Conservation (phyloP, 2,329 filamentous ascomycete genomes). For the Cercospora sojina region DNA sequence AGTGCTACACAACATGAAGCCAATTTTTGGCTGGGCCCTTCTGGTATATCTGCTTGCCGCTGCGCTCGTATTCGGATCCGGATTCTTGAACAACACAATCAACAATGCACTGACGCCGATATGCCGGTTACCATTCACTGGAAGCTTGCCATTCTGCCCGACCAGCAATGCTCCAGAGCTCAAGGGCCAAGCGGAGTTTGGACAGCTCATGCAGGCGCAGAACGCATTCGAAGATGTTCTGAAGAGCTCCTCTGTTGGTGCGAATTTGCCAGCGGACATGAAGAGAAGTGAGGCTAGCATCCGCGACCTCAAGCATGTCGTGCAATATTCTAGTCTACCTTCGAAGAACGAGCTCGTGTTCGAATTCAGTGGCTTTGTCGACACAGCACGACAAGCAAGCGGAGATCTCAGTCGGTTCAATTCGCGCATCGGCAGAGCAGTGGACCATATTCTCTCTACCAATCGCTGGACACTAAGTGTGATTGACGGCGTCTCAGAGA, state of each 20-base stretch:
- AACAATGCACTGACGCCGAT: constrained; percentile 64
- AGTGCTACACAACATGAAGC: constrained; percentile 62
- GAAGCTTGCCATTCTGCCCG: constrained; percentile 64
- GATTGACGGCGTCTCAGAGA: constrained; percentile 59
- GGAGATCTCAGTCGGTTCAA: constrained; percentile 73
- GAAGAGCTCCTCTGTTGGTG: constrained; percentile 63
- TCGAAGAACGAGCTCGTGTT: constrained; percentile 68
- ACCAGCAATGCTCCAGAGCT: constrained; percentile 21
- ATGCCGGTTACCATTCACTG: constrained; percentile 66
- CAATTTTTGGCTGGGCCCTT: constrained; percentile 61
- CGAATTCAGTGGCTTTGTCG: constrained; percentile 75
- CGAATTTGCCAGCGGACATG: constrained; percentile 73
- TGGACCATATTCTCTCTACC: constrained; percentile 72
- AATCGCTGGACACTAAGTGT: constrained; percentile 73
- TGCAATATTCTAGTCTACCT: constrained; percentile 67
- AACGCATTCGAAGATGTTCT: constrained; percentile 74
- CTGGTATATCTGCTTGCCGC: constrained; percentile 62
- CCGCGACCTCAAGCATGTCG: constrained; percentile 69
- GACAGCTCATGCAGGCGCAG: constrained; percentile 72
- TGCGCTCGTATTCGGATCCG: constrained; percentile 58
- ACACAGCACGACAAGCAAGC: constrained; percentile 63
- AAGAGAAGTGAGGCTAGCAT: constrained; percentile 73
- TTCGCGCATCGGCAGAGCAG: constrained; percentile 68
- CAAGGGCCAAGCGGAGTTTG: constrained; percentile 60
- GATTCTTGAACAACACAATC: constrained; percentile 62